Percentiles rank a stretch among this genome's conserved stretches.
Evolutionary conservation across 2,329 filamentous ascomycete species (phyloP).

Genomic region (Tolypocladium endophyticum): DNA sequence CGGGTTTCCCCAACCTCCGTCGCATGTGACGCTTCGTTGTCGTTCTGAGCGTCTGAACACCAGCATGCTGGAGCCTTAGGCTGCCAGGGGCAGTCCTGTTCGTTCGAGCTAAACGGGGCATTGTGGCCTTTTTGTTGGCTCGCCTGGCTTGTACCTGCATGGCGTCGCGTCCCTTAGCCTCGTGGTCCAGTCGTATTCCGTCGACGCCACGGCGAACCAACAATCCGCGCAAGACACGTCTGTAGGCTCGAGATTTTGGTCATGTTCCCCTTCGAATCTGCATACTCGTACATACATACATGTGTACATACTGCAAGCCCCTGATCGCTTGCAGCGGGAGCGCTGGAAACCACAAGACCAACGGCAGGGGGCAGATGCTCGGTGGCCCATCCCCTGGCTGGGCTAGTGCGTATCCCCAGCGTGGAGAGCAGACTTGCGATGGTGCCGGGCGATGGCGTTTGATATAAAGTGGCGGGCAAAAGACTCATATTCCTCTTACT

Average conservation of each 20-base stretch:
- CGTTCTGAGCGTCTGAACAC: background rate
- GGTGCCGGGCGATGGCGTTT: background rate
- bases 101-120: background rate
- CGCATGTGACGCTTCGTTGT: background rate
- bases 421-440: background rate
- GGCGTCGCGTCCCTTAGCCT: background rate
- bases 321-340: background rate
- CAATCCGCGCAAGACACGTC: background rate
- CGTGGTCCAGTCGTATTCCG: background rate
- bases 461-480: background rate
- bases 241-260: background rate
- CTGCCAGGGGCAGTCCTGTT: background rate
- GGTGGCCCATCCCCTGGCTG: background rate
- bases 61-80: background rate
- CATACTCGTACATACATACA: too few species aligned
- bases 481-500: background rate
- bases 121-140: background rate
- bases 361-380: background rate
- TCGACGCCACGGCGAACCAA: background rate
- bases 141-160: background rate
- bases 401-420: background rate
- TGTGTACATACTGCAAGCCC: slow-evolving; percentile 1
- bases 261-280: background rate
- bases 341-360: background rate
- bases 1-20: background rate